Evolutionary conservation across 2,329 filamentous ascomycete species (phyloP).

Genomic region (Fusarium dimerum): DNA sequence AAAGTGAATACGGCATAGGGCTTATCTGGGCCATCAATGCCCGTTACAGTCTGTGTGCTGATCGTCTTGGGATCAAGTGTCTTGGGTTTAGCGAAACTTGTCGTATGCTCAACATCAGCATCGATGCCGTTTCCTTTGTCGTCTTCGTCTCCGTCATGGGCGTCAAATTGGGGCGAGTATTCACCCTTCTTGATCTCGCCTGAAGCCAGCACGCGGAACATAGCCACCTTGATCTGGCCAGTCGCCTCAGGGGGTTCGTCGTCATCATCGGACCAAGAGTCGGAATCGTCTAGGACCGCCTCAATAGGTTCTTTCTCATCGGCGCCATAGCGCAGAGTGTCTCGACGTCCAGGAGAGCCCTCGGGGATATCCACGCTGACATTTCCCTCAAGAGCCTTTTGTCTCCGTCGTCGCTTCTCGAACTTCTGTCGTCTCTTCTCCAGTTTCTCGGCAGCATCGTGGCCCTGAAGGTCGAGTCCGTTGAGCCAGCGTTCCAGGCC

Average conservation of each 20-base stretch:
- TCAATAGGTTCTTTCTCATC: conserved; percentile 76
- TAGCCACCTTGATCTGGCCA: conserved; percentile 95
- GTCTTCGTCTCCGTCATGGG: conserved; percentile 90
- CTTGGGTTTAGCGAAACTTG: conserved; percentile 96
- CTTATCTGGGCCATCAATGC: conserved; percentile 92
- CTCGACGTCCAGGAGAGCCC: conserved; percentile 45
- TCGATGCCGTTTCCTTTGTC: conserved; percentile 63
- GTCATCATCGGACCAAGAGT: conserved; percentile 75
- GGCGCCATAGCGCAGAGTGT: conserved; percentile 78
- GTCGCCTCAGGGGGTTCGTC: conserved; percentile 92
- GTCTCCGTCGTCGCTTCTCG: conserved; percentile 65
- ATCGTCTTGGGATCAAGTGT: conserved; percentile 95
- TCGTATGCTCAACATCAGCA: conserved; percentile 91
- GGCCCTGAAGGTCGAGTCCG: conserved; percentile 89
- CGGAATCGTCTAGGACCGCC: conserved; percentile 66
- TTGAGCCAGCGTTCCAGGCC: conserved; percentile 96
- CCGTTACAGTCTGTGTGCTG: conserved; percentile 98
- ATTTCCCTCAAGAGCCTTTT: conserved; percentile 50
- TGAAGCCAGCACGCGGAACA: conserved; percentile 92
- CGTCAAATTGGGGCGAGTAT: conserved; percentile 96
- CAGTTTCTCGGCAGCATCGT: conserved; percentile 84
- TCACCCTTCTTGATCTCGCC: conserved; percentile 98
- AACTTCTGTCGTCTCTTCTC: conserved; percentile 86
- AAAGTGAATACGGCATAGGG: conserved; percentile 98
- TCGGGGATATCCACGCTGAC: conserved; percentile 37